Conservation (phyloP, 1,284 basidiomycete genomes). For the Somion occarium region DNA sequence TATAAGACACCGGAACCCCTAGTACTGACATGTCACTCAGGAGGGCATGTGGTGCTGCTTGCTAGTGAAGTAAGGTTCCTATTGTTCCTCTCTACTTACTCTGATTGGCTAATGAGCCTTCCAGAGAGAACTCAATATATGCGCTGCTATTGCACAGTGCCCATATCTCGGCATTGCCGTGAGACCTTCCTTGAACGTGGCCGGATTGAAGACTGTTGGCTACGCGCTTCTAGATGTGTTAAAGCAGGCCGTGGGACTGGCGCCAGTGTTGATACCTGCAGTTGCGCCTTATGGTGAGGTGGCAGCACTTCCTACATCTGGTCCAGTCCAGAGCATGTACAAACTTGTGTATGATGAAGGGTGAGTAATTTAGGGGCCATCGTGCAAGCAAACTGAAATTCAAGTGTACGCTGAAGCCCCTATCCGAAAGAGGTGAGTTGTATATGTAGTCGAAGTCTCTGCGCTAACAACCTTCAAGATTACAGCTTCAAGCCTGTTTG, state of each 20-base stretch:
- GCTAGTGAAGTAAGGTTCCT: constrained; percentile 25
- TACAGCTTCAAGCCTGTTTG: constrained; percentile 3
- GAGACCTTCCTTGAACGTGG: constrained; percentile 7
- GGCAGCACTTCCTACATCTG: neutral
- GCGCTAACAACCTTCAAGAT: neutral
- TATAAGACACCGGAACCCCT: neutral
- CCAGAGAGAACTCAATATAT: constrained; percentile 25
- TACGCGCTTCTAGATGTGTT: constrained; percentile 25
- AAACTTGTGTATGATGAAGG: neutral
- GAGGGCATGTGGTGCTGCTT: constrained; percentile 32
- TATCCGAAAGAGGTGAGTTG: constrained; percentile 5
- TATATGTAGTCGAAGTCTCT: neutral
- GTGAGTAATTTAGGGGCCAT: neutral
- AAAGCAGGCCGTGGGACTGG: constrained; percentile 28
- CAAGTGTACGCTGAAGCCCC: neutral
- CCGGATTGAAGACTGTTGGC: constrained; percentile 20
- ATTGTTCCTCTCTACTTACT: neutral
- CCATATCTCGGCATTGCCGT: constrained; percentile 27
- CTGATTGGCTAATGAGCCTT: neutral
- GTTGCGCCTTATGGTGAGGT: neutral
- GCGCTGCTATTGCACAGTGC: constrained; percentile 31
- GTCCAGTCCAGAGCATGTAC: neutral
- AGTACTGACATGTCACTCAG: constrained; percentile 14
- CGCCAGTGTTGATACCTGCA: constrained; percentile 30
- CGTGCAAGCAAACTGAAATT: neutral